Base-by-base conservation (phyloP, 108 stramenopile genomes). In the Nitzschia sp. region DNA sequence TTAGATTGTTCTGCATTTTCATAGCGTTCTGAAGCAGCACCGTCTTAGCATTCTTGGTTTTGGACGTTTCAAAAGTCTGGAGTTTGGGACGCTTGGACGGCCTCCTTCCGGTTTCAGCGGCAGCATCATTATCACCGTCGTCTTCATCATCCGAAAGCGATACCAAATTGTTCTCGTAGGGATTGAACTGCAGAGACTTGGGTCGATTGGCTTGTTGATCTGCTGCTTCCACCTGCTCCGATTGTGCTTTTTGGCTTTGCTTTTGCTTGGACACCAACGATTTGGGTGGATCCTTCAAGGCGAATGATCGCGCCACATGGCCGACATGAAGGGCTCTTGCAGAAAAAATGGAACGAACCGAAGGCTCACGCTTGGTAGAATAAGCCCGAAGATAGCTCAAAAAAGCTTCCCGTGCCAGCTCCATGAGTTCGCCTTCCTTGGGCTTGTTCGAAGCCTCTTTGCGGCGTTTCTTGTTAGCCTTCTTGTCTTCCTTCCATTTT, bases 241-340 rank as follows among this genome's bases (percentile, higher is more conserved):
- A 15, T 3, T 46, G 25, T 6, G 24, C 61, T 61, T 65, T 63
- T 28, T 70, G 24, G 17, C 23, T 45, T 32, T 49, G 62, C 31
- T 69, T 77, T 13, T 73, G 69, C 53, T 82, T 87, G 3, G 75
- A 79, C 1, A 72, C 70, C 29, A 91, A 58, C 49, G 79, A 77
- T 49, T 87, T 91, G 2, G 94, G 94, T 54, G 89, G 81, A 73
- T 95, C 94, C 70, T 84, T 86, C 66, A 95, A 69, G 15, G 90
- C 94, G 74, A 95, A 83, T 1, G 91, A 91, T 47, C 88, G 73
- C 8, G 94, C 94, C 33, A 95, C 80, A 66, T 95, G 94, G 15
- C 94, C 94, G 38, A 93, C 60, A 79, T 95, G 94, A 47, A 95
- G 67, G 3, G 89, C 89, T 54, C 91, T 59, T 6, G 91, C 77